Evolutionary conservation across 768 basidiomycete genomes (phyloP), one percentile per base, ranked within the genome.

Genomic region (Russula virescens): DNA sequence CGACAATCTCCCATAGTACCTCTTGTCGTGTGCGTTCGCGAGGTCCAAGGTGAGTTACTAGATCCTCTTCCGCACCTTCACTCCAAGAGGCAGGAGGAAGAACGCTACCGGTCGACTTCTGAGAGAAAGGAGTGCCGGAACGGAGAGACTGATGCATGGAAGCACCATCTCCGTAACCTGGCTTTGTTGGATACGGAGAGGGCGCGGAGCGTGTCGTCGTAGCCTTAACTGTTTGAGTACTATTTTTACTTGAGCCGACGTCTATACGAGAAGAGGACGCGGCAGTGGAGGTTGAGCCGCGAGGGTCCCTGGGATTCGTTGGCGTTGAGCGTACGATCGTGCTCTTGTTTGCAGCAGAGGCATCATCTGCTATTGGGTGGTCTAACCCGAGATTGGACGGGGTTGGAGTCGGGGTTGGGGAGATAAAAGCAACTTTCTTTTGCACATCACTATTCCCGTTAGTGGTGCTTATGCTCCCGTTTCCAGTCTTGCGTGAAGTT

Each of bases 1-100:
- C 88, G 53, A 98, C 94, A 67, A 98, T 98, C 77, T 98, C 95
- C 79, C 93, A 97, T 28, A 98, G 75, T 7, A 98, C 95, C 76
- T 98, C 95, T 74, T 98, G 95, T 56, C 95, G 83, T 43, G 95
- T 97, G 61, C 95, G 84, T 73, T 98, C 95, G 63, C 92, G 85
- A 49, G 92, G 87, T n/a, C 94, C 92, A 40, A 98, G 79, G 71
- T 98, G 93, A 49, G 87, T 86, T 21, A 98, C 91, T 47, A 98
- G 83, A 74, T 98, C 95, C 60, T 91, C 93, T 72, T 95, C 94
- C 11, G 94, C 92, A 66, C 88, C 89, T 72, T 96, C 91, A 70
- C 92, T 95, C 95, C 95, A 98, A 21, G 89, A 91, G 65, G 83
- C 75, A 1, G 87, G 89, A 34, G 88, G 82, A 45, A 91, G 78